Percentiles rank a stretch among this genome's conserved stretches.
phyloP scores from a whole-genome alignment of 108 stramenopile species.

The Chaetoceros muelleri region DNA sequence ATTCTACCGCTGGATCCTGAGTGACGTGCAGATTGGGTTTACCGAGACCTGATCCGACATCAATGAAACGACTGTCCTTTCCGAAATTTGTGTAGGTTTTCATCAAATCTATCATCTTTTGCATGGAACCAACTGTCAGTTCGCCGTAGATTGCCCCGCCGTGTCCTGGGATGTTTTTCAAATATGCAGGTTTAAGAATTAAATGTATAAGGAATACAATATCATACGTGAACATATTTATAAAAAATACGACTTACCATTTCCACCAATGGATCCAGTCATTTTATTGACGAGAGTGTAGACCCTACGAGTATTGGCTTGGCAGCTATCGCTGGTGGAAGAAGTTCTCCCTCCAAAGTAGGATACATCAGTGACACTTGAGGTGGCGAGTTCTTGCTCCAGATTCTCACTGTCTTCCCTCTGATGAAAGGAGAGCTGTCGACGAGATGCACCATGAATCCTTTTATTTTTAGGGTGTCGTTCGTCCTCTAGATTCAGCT shows the following conservation, averaged over 20 bases:
- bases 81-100: slow-evolving; percentile 62
- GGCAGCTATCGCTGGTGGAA: no score
- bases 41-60: slow-evolving; percentile 94
- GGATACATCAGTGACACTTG: no score
- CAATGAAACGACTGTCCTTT: slow-evolving; percentile 80
- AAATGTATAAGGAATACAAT: slow-evolving; percentile 2
- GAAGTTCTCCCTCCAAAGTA: no score
- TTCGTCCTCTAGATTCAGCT: no score
- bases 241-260: slow-evolving; percentile 27
- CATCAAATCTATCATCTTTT: slow-evolving; percentile 78
- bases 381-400: no score
- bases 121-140: slow-evolving; percentile 84
- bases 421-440: no score
- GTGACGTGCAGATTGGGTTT: slow-evolving; percentile 97
- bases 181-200: no score
- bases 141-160: slow-evolving; percentile 95
- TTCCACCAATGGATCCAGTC: slow-evolving; percentile 87
- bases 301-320: slow-evolving; percentile 32
- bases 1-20: slow-evolving; percentile 75
- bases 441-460: no score
- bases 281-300: slow-evolving; percentile 57
- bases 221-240: background rate
- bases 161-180: slow-evolving; percentile 3
- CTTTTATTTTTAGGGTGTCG: no score
- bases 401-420: no score